Evolutionary conservation across 257 asterid genomes (phyloP), one percentile per base, ranked within the genome.

Genomic region (Cynanchum wilfordii): DNA sequence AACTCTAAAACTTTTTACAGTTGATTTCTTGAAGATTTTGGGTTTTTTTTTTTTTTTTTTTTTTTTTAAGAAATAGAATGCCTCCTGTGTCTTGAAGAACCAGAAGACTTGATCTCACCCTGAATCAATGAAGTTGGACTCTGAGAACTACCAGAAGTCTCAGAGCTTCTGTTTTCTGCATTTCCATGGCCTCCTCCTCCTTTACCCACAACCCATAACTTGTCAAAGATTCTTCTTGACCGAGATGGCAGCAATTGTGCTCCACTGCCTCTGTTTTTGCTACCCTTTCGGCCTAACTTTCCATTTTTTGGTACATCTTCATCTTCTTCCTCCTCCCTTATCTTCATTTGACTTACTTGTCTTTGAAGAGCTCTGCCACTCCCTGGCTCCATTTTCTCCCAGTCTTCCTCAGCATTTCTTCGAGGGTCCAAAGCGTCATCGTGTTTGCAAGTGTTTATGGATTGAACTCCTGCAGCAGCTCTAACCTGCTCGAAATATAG

Each of bases 61-160:
- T 17, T 51, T 8, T 59, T 62, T 45, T 77, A 93, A 20, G 97
- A 93, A 75, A 91, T 83, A 60, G 98, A 93, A 70, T 93, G 87
- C 77, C 97, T 86, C 84, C 96, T 79, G 62, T 80, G 79, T 59
- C 92, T 88, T n/a, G 89, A 77, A 68, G 84, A 75, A 55, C 76
- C 79, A 24, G 90, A 81, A 0, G 93, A 75, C 74, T 89, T 93
- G 0, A 68, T 79, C 60, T 88, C 92, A 42, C 89, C 91, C 74
- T 72, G 87, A 49, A 79, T 70, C 89, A 82, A 75, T 10, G 92
- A 90, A 33, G 75, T 71, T 1, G 98, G 97, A 86, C 98, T 93
- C 78, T 86, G 96, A 7, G 97, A 91, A 68, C 98, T 89, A 4
- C 81, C 94, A 5, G 96, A 90, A 51, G 98, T 93, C 80, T 88